Conservation (phyloP, 257 asterid genomes). For the Ballota nigra region DNA sequence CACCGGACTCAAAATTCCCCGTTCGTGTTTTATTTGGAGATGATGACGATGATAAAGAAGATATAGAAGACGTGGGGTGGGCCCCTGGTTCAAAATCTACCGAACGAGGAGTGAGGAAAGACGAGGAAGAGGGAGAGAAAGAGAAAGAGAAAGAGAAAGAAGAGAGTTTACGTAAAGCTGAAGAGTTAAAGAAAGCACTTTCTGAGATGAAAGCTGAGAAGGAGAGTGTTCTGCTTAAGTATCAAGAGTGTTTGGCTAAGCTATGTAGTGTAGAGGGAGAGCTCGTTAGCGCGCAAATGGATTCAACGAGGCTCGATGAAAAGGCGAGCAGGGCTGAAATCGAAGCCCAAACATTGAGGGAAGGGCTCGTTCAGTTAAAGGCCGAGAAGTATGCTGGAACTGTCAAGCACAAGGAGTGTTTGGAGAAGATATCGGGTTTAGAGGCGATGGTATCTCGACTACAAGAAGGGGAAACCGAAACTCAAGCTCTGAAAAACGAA, state of each 20-base stretch:
- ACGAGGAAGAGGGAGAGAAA: constrained; percentile 34
- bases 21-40: constrained; percentile 38
- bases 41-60: constrained; percentile 20
- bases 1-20: constrained; percentile 43
- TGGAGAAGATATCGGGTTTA: constrained; percentile 53
- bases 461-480: constrained; percentile 60
- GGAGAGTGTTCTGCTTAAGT: constrained; percentile 58
- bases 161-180: constrained; percentile 39
- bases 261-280: constrained; percentile 51
- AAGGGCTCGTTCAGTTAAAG: constrained; percentile 58
- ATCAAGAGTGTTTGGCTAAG: constrained; percentile 60
- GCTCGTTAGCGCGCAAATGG: constrained; percentile 49
- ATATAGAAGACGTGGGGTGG: constrained; percentile 27
- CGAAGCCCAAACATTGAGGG: constrained; percentile 68
- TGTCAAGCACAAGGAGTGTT: constrained; percentile 48
- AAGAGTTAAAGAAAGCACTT: constrained; percentile 47
- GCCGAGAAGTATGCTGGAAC: constrained; percentile 55
- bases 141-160: constrained; percentile 32
- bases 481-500: constrained; percentile 43
- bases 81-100: too few species aligned
- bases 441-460: constrained; percentile 47
- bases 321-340: constrained; percentile 56
- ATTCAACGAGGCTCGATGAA: constrained; percentile 50
- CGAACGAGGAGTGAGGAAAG: too few species aligned
- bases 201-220: constrained; percentile 55